These are phyloP conservation scores for Plasmodium inui DNA, from an alignment of 169 alveolate genomes.

Conservation along the genomic window DNA sequence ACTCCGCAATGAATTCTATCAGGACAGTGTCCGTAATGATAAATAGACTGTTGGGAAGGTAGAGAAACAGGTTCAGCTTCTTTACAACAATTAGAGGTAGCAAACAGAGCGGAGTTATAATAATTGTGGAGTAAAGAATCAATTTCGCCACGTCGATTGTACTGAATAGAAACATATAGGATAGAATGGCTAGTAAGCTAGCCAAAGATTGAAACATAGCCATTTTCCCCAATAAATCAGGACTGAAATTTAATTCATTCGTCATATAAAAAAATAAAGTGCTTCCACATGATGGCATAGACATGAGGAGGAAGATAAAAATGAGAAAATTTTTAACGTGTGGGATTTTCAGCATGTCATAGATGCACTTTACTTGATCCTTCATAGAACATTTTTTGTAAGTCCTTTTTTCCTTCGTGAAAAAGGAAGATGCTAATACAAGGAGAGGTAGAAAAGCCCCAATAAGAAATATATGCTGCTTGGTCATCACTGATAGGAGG, in stretches of 20 bases:
- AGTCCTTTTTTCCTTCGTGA: conserved; percentile 79
- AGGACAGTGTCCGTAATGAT: conserved; percentile 89
- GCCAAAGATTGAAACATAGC: conserved; percentile 88
- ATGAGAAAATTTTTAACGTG: conserved; percentile 79
- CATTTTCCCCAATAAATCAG: conserved; percentile 88
- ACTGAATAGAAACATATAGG: conserved; percentile 81
- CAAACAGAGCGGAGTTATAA: conserved; percentile 85
- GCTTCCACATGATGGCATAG: conserved; percentile 90
- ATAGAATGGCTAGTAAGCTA: conserved; percentile 85
- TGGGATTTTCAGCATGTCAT: conserved; percentile 74
- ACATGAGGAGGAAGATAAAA: conserved; percentile 83
- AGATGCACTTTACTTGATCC: conserved; percentile 62
- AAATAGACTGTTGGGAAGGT: conserved; percentile 87
- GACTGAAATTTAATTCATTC: conserved; percentile 87
- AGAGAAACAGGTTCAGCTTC: conserved; percentile 84
- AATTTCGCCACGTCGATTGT: conserved; percentile 80
- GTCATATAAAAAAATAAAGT: conserved; percentile 91
- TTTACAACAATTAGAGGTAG: conserved; percentile 84
- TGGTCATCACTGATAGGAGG: conserved; percentile 61
- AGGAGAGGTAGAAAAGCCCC: conserved; percentile 84
- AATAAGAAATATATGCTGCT: conserved; percentile 84
- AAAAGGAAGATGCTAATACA: conserved; percentile 82
- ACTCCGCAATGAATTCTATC: conserved; percentile 87
- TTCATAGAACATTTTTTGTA: conserved; percentile 29
- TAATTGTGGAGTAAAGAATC: conserved; percentile 84